These are phyloP conservation scores for Haematococcus sp. DNA, from an alignment of 139 green algal species.

Conservation along the genomic window DNA sequence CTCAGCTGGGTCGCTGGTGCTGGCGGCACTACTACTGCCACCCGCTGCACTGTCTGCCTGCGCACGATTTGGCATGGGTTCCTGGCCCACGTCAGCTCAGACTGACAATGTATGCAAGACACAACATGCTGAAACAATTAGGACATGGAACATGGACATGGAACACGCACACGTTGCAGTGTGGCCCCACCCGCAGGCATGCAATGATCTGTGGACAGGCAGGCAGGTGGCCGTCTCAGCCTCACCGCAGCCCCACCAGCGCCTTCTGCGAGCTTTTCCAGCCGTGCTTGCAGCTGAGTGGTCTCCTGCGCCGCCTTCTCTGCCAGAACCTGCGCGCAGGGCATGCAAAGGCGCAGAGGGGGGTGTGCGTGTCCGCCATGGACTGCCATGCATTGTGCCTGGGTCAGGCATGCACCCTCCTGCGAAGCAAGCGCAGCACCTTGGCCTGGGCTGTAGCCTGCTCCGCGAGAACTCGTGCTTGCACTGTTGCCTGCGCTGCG, in stretches of 20 bases:
- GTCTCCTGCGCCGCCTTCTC: background rate
- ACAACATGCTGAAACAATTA: too few species aligned
- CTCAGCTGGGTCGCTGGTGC: slow-evolving; percentile 5
- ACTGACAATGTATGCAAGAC: too few species aligned
- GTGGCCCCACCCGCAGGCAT: too few species aligned
- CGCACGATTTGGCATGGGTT: background rate
- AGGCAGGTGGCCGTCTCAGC: background rate
- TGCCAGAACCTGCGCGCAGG: background rate
- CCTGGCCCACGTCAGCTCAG: background rate
- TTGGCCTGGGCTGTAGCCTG: slow-evolving; percentile 27
- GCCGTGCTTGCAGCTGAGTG: background rate
- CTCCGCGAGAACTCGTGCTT: slow-evolving; percentile 8
- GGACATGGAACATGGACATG: too few species aligned
- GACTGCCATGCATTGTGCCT: too few species aligned
- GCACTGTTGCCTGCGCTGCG: slow-evolving; percentile 14
- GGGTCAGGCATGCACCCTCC: too few species aligned
- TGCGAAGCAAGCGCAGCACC: background rate
- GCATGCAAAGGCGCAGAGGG: too few species aligned
- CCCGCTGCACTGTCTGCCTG: background rate
- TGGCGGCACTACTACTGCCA: background rate
- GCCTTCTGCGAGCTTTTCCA: background rate
- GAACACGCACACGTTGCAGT: too few species aligned
- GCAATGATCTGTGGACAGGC: too few species aligned
- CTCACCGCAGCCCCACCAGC: background rate
- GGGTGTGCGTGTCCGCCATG: too few species aligned